Percentiles rank a stretch among this genome's conserved stretches.
Conservation (phyloP, 2,329 filamentous ascomycete genomes). For the Phyllosticta ampelicida region DNA sequence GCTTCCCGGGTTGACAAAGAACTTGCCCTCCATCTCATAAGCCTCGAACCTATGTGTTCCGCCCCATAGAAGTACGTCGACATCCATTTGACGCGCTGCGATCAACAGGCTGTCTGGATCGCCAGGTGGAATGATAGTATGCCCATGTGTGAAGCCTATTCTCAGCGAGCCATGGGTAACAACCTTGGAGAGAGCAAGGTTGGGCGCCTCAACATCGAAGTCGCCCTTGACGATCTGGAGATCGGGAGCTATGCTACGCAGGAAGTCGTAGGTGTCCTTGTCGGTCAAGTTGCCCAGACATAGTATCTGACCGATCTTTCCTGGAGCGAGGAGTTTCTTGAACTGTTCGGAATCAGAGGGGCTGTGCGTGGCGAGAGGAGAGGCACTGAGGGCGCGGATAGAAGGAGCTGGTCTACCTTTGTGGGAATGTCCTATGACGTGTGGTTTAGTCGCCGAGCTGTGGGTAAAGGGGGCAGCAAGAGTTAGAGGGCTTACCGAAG, state of each 20-base stretch:
- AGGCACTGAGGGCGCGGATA: not conserved
- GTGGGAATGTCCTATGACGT: constrained; percentile 33
- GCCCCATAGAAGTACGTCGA: constrained; percentile 58
- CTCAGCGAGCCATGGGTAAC: constrained; percentile 58
- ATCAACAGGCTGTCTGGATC: constrained; percentile 58
- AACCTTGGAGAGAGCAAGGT: constrained; percentile 55
- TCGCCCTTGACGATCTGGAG: constrained; percentile 61
- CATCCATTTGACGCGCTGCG: constrained; percentile 60
- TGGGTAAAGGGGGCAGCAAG: constrained; percentile 19
- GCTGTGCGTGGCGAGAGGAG: constrained; percentile 1
- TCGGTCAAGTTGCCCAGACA: constrained; percentile 49
- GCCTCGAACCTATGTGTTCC: constrained; percentile 61
- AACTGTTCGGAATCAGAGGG: constrained; percentile 22
- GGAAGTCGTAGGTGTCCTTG: constrained; percentile 46
- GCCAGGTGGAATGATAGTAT: constrained; percentile 58
- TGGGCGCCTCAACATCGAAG: constrained; percentile 57
- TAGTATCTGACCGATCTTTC: constrained; percentile 48
- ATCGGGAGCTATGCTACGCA: constrained; percentile 46
- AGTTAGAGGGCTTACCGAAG: constrained; percentile 23
- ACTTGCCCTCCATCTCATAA: constrained; percentile 61
- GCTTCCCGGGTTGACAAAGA: constrained; percentile 60
- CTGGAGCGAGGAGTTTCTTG: constrained; percentile 48
- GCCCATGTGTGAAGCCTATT: constrained; percentile 61
- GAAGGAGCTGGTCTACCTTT: constrained; percentile 22
- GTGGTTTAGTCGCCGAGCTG: constrained; percentile 15